Base-by-base conservation (phyloP, 108 stramenopile genomes). In the Bacterosira constricta region DNA sequence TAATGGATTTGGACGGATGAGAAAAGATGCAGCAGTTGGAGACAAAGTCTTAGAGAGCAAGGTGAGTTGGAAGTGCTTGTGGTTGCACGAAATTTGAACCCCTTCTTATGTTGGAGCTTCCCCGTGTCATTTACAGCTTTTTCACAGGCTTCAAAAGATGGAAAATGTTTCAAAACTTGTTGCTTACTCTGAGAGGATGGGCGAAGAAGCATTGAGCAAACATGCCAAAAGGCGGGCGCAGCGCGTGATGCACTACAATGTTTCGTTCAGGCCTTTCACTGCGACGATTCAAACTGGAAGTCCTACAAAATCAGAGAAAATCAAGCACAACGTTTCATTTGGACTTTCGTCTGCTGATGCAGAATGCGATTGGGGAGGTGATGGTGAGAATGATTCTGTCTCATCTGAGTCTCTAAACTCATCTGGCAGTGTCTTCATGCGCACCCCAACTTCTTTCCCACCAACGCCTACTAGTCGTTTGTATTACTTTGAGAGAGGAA, bases 381-480 rank as follows among this genome's bases (percentile, higher is more conserved):
- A 57, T 13, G 63, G 55, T n/a, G 80, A 74, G 35, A 76, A 81
- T 27, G 83, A 59, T n/a, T 73, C 87, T 5, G 35, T 86, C 10
- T 71, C 85, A 4, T 59, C 75, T 7, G 66, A 63, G 41, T 85
- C 84, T 7, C 79, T 83, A 0, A 70, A 86, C 49, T 81, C 79
- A 13, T 35, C 45, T 4, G 79, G 73, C 0, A 88, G 86, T 44
- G 84, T 92, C 0, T 96, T 97, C 80, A 97, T 98, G 96, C 96
- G 95, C 79, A 98, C 96, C 18, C 98, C 98, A 0, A 93, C 96
- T 53, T 94, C 92, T 6, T 98, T 98, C 80, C 98, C 98, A 7
- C 94, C 96, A 5, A 97, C 96, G 32, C 98, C 98, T 27, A 79
- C 86, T 2, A 94, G 94, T 20, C 79, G 98, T 9, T 80, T 87